Evolutionary conservation across 2,329 filamentous ascomycete species (phyloP), one percentile per base, ranked within the genome.

Genomic region (Trichoderma citrinoviride): DNA sequence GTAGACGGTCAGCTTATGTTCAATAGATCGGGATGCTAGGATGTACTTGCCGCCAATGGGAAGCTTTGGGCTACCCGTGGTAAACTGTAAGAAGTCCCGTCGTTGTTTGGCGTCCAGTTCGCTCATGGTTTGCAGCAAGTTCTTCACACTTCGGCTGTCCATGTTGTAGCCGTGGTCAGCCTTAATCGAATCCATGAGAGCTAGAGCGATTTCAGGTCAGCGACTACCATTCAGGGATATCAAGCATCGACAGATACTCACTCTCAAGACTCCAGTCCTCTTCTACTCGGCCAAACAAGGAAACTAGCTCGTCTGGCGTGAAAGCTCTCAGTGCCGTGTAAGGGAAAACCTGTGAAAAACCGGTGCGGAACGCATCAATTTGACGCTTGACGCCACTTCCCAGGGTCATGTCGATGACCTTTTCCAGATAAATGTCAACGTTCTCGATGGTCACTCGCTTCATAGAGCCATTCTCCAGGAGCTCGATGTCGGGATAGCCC

Each of bases 261-360:
- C 92, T 99, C 76, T 98, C 94, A 69, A 99, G 88, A 23, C 92
- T 92, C 95, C 95, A 99, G 76, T 99, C 95, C 75, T 99, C 95
- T 7, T 98, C 91, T 5, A 92, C 88, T 65, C 90, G 87, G 19
- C 95, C 95, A 79, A 98, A 99, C 27, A 99, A 84, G 81, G 93
- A 94, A 46, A 97, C 94, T 33, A 99, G 83, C 77, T 99, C 96
- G 71, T 92, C 92, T 0, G 96, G 93, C 0, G 95, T 99, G 74
- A 99, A 99, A 0, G 95, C 92, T 69, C 90, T 92, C 54, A 99
- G 80, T 7, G 96, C 92, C 4, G 92, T 90, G 78, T 97, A 99
- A 0, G 94, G 92, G 81, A 99, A 99, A 0, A 99, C 96, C 70
- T 96, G 90, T 0, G 93, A 96, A 76, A 99, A 99, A 0, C 95